Conservation (phyloP, 2,329 filamentous ascomycete species). For the Pyricularia sp. region DNA sequence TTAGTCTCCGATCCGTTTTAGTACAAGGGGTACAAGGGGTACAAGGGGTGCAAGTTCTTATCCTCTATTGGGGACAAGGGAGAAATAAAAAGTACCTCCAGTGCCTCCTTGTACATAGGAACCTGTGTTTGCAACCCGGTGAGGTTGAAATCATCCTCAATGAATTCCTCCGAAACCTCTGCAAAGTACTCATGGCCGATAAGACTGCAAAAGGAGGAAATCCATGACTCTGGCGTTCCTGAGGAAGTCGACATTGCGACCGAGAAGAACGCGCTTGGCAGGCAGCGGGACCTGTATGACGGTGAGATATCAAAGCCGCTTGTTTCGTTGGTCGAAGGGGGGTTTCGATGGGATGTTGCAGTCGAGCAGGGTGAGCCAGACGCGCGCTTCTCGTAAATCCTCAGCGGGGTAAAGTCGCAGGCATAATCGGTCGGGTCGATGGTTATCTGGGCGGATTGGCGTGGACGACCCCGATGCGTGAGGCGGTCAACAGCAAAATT, state of each 20-base stretch:
- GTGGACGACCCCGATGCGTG: neutral
- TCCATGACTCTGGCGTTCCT: slow-evolving; percentile 75
- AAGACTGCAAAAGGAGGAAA: slow-evolving; percentile 89
- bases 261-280: neutral
- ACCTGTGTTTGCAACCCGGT: slow-evolving; percentile 92
- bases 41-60: slow-evolving; percentile 7
- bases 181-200: slow-evolving; percentile 98
- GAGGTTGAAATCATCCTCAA: slow-evolving; percentile 98
- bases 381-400: slow-evolving; percentile 3
- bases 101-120: slow-evolving; percentile 95
- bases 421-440: slow-evolving; percentile 2
- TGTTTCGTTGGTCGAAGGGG: neutral
- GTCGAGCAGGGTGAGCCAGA: neutral
- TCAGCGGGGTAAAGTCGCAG: slow-evolving; percentile 4
- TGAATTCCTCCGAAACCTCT: slow-evolving; percentile 97
- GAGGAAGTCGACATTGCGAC: slow-evolving; percentile 48
- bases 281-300: neutral
- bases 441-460: neutral
- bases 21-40: slow-evolving; percentile 6
- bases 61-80: neutral
- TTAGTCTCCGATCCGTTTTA: neutral
- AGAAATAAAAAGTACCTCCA: slow-evolving; percentile 48
- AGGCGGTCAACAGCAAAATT: neutral
- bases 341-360: neutral
- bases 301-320: neutral